phyloP scores from a whole-genome alignment of 169 alveolate species.

The Plasmodium fragile region DNA sequence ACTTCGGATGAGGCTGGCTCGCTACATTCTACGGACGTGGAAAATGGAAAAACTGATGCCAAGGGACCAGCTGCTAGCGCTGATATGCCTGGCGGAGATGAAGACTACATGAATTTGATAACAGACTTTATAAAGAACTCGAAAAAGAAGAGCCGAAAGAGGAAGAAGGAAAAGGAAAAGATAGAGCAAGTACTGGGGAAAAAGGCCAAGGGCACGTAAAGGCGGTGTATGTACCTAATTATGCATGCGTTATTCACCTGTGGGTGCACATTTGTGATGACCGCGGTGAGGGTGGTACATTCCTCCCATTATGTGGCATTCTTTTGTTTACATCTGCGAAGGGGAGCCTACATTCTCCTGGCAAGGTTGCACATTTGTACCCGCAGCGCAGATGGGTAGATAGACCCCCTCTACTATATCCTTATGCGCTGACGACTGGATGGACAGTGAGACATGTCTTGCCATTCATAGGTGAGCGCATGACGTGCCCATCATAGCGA shows the following conservation, averaged over 20 bases:
- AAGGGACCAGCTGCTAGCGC: not conserved
- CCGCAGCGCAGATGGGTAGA: not conserved
- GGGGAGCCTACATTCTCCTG: not conserved
- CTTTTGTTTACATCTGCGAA: not conserved
- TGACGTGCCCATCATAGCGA: not conserved
- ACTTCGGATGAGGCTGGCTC: not conserved
- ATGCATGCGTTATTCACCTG: not conserved
- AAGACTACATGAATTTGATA: constrained; percentile 50
- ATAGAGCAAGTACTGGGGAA: constrained; percentile 44
- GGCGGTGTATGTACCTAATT: not conserved
- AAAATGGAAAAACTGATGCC: not conserved
- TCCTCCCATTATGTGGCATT: not conserved
- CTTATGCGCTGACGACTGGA: not conserved
- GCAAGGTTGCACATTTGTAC: not conserved
- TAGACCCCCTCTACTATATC: not conserved
- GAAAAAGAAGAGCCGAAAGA: constrained; percentile 48
- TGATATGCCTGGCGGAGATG: not conserved
- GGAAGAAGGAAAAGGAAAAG: constrained; percentile 67
- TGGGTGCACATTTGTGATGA: no score
- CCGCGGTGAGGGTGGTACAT: not conserved
- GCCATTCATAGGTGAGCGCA: not conserved
- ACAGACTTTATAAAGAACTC: constrained; percentile 52
- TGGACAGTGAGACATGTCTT: not conserved
- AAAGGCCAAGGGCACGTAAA: constrained; percentile 1
- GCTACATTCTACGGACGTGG: not conserved